Evolutionary conservation across 2,329 filamentous ascomycete genomes (phyloP), one percentile per base, ranked within the genome.

Genomic region (Daldinia sp.): DNA sequence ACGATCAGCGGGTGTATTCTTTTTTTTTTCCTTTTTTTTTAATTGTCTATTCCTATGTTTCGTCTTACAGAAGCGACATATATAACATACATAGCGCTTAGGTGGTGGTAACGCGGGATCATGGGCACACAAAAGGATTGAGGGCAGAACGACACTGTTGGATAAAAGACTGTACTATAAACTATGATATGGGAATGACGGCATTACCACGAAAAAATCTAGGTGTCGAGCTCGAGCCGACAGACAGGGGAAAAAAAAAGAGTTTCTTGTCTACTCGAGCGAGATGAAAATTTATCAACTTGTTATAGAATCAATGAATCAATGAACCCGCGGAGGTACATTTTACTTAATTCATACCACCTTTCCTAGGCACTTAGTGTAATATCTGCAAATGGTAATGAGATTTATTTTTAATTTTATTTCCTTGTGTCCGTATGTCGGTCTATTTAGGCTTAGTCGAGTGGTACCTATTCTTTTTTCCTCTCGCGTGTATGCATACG

Each of bases 1-100:
- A 67, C 55, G 64, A 67, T 50, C 64, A 66, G 61, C 61, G 57
- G 56, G 39, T 27, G n/a, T 19, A 17, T 51, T 32, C 15, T 43
- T 45, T 39, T 13, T 11, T 30, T 11, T n/a, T 7, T 47, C 2
- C 27, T 49, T 32, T 45, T 34, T 43, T 25, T 23, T 45, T 45
- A 13, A 25, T 45, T 29, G 23, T 27, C 41, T 11, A 10, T 11
- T 53, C 30, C 37, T 29, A 30, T 19, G 9, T 13, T 0, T 23
- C 17, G n/a, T 35, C 21, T 32, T 29, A 29, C 13, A 27, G 39
- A 21, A 45, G 13, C 32, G n/a, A n/a, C n/a, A n/a, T n/a, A n/a
- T n/a, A 19, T 17, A 19, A 17, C 3, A 35, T 8, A 51, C 15
- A 48, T 30, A 48, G 25, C 25, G 13, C n/a, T 48, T 21, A 9